Base-by-base conservation (phyloP, 306 rosid species). In the Gillenia trifoliata region DNA sequence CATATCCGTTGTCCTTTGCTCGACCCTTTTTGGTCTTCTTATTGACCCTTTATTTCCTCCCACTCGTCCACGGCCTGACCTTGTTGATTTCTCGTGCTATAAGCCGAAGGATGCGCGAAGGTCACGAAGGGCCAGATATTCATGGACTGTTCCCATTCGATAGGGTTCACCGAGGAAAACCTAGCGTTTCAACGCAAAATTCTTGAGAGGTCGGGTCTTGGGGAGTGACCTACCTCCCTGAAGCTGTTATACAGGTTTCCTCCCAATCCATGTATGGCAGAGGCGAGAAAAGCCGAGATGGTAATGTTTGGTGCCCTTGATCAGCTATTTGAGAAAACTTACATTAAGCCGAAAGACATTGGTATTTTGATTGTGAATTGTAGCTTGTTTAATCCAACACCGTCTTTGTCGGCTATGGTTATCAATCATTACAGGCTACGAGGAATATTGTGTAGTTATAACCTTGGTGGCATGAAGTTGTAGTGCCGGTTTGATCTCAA, bases 251-350 rank as follows among this genome's bases (percentile, higher is more conserved):
- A 40, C 81, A 78, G 30, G 76, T 86, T n/a, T 17, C 93, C 91
- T 49, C 88, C 89, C 0, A 81, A 86, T 65, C 93, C 89, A 26
- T 86, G 87, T 26, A 64, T 86, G 91, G 81, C 50, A 1, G 93
- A 89, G 82, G 91, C 89, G 1, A 78, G 89, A 80, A 86, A 83
- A 76, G 90, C 88, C 54, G 83, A 73, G 78, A 40, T 62, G 43
- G 93, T 84, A 19, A 86, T 89, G 93, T 86, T 84, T 72, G 89
- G 93, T 66, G 88, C 89, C 41, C 76, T 89, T 43, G 89, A 89
- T 64, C 77, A 82, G 79, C 89, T 86, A 0, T 83, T 89, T 34
- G 83, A 83, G 72, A 86, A 86, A 72, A 83, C 89, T 0, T 40
- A 1, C 49, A 19, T 33, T 33, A 33, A 4, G 6, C 36, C 36